Evolutionary conservation across 768 basidiomycete genomes (phyloP).

Genomic region (Rhizopogon vulgaris): DNA sequence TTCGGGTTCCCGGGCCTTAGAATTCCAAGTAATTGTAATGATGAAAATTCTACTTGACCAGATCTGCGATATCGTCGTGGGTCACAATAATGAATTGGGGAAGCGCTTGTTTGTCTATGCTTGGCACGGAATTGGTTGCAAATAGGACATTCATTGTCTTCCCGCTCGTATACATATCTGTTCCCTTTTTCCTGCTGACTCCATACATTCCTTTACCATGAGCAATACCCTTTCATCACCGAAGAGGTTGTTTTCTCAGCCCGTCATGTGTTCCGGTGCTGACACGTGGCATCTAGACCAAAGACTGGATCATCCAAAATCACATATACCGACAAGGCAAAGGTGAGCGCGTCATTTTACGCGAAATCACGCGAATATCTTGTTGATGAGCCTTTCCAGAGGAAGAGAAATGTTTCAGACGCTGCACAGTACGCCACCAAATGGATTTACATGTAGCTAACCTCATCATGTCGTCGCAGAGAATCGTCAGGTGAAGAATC

Average conservation of each 20-base stretch:
- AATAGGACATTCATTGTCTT: conserved; percentile 10
- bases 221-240: conserved; percentile 12
- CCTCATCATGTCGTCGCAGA: background rate
- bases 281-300: conserved; percentile 11
- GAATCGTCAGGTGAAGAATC: conserved; percentile 6
- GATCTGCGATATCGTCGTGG: no score
- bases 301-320: conserved; percentile 4
- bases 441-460: background rate
- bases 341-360: conserved; percentile 9
- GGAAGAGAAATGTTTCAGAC: conserved; percentile 1
- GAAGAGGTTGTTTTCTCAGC: conserved; percentile 11
- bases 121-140: conserved; percentile 10
- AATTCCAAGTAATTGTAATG: no score
- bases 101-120: conserved; percentile 15
- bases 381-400: conserved; percentile 1
- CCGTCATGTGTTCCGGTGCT: background rate
- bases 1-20: no score
- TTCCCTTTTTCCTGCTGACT: conserved; percentile 9
- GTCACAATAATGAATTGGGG: no score
- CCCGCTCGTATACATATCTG: conserved; percentile 7
- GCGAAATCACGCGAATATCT: conserved; percentile 4
- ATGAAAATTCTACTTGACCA: no score
- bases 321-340: conserved; percentile 6
- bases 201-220: conserved; percentile 26
- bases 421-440: conserved; percentile 5